Conservation (phyloP, 1,284 basidiomycete genomes). For the Tranzscheliella williamsii region DNA sequence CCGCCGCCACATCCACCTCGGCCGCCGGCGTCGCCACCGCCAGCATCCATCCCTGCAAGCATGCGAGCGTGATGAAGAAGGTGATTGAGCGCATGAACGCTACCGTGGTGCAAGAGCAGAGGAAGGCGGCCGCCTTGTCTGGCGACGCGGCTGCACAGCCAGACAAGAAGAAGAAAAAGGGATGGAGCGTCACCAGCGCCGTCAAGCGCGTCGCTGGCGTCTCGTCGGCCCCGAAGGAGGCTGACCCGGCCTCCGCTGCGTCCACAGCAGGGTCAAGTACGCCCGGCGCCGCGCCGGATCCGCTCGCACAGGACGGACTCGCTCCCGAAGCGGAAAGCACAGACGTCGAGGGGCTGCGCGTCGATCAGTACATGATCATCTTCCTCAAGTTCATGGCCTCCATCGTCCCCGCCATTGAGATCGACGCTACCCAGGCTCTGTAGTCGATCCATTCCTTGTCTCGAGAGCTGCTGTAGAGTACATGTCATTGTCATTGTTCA, state of each 20-base stretch:
- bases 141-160: slow-evolving; percentile 1
- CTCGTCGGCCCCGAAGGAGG: slow-evolving; percentile 1
- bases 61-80: slow-evolving; percentile 99
- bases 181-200: slow-evolving; percentile 69
- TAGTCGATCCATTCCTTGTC: too few relatives aligned
- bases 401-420: slow-evolving; percentile 59
- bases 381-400: slow-evolving; percentile 60
- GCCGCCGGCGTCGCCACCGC: slow-evolving; percentile 36
- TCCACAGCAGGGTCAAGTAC: neutral
- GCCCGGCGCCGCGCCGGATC: neutral
- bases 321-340: neutral
- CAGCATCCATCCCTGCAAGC: slow-evolving; percentile 97
- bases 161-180: slow-evolving; percentile 74
- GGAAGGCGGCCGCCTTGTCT: slow-evolving; percentile 37
- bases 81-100: slow-evolving; percentile 97
- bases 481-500: too few relatives aligned
- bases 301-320: neutral
- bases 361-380: slow-evolving; percentile 60
- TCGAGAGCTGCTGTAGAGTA: too few relatives aligned
- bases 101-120: slow-evolving; percentile 63
- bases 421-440: slow-evolving; percentile 54
- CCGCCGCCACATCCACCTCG: slow-evolving; percentile 4
- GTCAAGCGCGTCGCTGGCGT: slow-evolving; percentile 70
- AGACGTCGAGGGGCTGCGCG: slow-evolving; percentile 45
- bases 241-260: neutral